Percentiles rank a stretch among this genome's conserved stretches.
Conservation (phyloP, 129 eudicot species). For the Scalesia atractyloides region DNA sequence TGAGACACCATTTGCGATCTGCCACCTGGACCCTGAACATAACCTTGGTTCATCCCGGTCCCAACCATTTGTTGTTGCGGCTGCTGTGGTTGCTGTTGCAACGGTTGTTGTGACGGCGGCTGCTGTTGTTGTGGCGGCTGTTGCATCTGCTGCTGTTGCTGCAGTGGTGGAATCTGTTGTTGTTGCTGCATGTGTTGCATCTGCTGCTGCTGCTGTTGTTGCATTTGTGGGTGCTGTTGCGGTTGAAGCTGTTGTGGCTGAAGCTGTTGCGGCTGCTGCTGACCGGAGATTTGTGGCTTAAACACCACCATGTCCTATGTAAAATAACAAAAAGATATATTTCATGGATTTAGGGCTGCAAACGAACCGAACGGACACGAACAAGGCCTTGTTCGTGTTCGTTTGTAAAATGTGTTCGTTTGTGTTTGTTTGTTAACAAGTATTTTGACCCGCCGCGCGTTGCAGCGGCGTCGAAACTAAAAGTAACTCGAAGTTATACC, state of each 20-base stretch:
- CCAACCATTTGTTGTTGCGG: slow-evolving; percentile 75
- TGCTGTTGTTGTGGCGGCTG: slow-evolving; percentile 48
- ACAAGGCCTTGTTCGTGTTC: too few relatives aligned
- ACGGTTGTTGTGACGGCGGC: slow-evolving; percentile 17
- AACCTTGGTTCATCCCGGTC: slow-evolving; percentile 65
- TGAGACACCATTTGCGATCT: slow-evolving; percentile 69
- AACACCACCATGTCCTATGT: slow-evolving; percentile 95
- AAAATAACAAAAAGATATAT: neutral
- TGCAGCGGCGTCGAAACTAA: too few relatives aligned
- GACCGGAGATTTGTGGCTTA: slow-evolving; percentile 90
- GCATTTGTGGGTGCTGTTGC: slow-evolving; percentile 41
- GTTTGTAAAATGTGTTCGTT: too few relatives aligned
- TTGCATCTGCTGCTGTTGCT: slow-evolving; percentile 52
- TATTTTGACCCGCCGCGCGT: too few relatives aligned
- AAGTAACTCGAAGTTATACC: too few relatives aligned
- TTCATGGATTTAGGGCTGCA: neutral
- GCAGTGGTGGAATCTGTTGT: slow-evolving; percentile 43
- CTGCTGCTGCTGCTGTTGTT: slow-evolving; percentile 35
- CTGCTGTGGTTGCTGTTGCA: slow-evolving; percentile 50
- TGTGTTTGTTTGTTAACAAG: too few relatives aligned
- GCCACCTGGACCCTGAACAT: slow-evolving; percentile 78
- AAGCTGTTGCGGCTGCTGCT: slow-evolving; percentile 61
- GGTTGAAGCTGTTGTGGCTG: slow-evolving; percentile 50
- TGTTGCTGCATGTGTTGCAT: slow-evolving; percentile 54
- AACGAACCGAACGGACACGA: too few relatives aligned